A percentile compares a stretch with the other conserved stretches of the same genome.
phyloP scores from a whole-genome alignment of 768 basidiomycete genomes.

The Terana coerulea region DNA sequence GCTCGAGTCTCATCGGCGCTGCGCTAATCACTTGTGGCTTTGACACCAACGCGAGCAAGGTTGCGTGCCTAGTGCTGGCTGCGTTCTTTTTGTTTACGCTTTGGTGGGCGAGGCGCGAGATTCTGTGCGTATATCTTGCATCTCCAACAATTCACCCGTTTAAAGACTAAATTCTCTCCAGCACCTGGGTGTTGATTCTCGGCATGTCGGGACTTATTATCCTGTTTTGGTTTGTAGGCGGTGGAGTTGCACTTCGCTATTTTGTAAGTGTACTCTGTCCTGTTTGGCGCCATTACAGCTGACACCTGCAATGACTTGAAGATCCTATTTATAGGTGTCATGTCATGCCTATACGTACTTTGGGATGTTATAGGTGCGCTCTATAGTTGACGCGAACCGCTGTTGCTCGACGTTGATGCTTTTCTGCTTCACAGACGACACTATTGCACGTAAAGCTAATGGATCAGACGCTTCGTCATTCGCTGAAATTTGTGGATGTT shows the following conservation, averaged over 20 bases:
- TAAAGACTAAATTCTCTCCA: slow-evolving; percentile 23
- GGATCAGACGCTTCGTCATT: slow-evolving; percentile 86
- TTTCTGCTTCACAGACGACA: slow-evolving; percentile 55
- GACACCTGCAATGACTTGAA: slow-evolving; percentile 21
- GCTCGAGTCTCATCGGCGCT: slow-evolving; percentile 84
- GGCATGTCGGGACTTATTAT: slow-evolving; percentile 79
- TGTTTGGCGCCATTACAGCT: not conserved
- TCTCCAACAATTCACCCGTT: not conserved
- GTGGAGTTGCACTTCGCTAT: slow-evolving; percentile 71
- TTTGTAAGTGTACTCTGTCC: slow-evolving; percentile 43
- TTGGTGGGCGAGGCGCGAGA: slow-evolving; percentile 81
- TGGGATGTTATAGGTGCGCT: slow-evolving; percentile 81
- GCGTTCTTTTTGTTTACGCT: slow-evolving; percentile 85
- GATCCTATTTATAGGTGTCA: slow-evolving; percentile 81
- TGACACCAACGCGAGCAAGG: slow-evolving; percentile 83
- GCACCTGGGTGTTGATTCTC: slow-evolving; percentile 75
- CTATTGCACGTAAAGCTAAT: slow-evolving; percentile 79
- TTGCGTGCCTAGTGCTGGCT: slow-evolving; percentile 75
- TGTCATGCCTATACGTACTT: slow-evolving; percentile 83
- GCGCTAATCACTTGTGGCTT: slow-evolving; percentile 85
- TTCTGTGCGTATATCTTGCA: slow-evolving; percentile 48
- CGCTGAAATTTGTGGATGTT: slow-evolving; percentile 82
- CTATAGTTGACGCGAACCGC: not conserved
- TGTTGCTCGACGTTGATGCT: no score
- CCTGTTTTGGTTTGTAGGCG: slow-evolving; percentile 80